phyloP scores from a whole-genome alignment of 2,329 filamentous ascomycete species.

The Epicoccum sorghinum region DNA sequence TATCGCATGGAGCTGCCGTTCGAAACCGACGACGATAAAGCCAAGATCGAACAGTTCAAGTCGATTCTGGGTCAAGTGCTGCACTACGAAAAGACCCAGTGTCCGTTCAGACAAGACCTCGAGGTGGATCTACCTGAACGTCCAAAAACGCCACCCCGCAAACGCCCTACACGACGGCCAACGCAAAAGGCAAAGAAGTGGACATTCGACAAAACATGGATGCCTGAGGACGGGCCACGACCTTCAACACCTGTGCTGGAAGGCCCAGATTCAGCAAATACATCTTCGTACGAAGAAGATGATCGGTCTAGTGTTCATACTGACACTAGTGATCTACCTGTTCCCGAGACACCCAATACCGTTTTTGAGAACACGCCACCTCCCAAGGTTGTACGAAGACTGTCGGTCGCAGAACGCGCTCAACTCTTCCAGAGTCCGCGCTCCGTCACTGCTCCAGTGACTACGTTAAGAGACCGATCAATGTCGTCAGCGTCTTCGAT shows the following conservation, averaged over 20 bases:
- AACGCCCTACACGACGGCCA: conserved; percentile 64
- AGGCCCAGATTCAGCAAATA: conserved; percentile 37
- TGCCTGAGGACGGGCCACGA: conserved; percentile 49
- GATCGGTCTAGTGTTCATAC: conserved; percentile 44
- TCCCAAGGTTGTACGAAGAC: conserved; percentile 21
- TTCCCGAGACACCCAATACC: conserved; percentile 29
- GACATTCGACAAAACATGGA: conserved; percentile 56
- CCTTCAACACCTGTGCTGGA: conserved; percentile 38
- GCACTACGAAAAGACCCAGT: conserved; percentile 85
- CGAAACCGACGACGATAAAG: conserved; percentile 66
- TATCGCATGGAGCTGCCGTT: conserved; percentile 88
- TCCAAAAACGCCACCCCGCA: conserved; percentile 63
- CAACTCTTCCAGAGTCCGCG: conserved; percentile 39
- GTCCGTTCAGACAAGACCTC: conserved; percentile 81
- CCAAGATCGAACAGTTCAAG: conserved; percentile 70
- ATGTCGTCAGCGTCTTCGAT: conserved; percentile 24
- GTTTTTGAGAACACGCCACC: conserved; percentile 23
- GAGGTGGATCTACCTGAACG: conserved; percentile 74
- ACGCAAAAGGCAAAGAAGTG: conserved; percentile 57
- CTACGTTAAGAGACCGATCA: conserved; percentile 12
- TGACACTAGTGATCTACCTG: conserved; percentile 35
- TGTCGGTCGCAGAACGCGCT: conserved; percentile 41
- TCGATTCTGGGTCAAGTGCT: conserved; percentile 73
- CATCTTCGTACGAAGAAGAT: conserved; percentile 44
- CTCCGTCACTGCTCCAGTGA: conserved; percentile 35